A percentile compares a stretch with the other conserved stretches of the same genome.
Evolutionary conservation across 2,329 filamentous ascomycete species (phyloP).

Genomic region (Penicillium sp.): DNA sequence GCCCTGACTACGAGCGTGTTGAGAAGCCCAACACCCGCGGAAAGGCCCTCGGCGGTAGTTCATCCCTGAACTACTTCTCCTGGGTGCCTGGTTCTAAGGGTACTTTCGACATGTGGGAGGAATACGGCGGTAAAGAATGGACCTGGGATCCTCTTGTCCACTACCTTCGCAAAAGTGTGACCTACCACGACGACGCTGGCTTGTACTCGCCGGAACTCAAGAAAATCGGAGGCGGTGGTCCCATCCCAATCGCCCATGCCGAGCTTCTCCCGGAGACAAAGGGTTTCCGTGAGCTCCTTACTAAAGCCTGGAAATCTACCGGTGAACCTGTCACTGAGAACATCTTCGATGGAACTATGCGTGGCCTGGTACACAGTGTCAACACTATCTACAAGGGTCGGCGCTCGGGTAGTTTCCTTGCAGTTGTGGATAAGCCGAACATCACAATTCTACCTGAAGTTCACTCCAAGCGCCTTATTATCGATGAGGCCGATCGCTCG

Average conservation of each 20-base stretch:
- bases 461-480: conserved; percentile 56
- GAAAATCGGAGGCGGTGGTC: conserved; percentile 55
- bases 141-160: conserved; percentile 53
- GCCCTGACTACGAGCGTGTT: conserved; percentile 56
- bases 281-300: conserved; percentile 48
- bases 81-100: conserved; percentile 60
- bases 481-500: conserved; percentile 46
- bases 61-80: conserved; percentile 63
- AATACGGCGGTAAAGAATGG: conserved; percentile 53
- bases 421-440: conserved; percentile 55
- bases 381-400: conserved; percentile 59
- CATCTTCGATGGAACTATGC: conserved; percentile 57
- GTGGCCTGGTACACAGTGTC: conserved; percentile 54
- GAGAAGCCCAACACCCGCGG: conserved; percentile 40
- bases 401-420: conserved; percentile 54
- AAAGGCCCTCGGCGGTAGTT: conserved; percentile 60
- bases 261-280: conserved; percentile 56
- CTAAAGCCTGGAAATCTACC: conserved; percentile 55
- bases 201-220: conserved; percentile 49
- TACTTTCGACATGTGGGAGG: conserved; percentile 56
- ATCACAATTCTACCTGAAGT: conserved; percentile 52
- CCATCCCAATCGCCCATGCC: conserved; percentile 56
- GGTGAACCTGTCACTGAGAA: conserved; percentile 55
- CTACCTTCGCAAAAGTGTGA: conserved; percentile 57
- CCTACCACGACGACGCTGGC: conserved; percentile 56